Percentiles rank a stretch among this genome's conserved stretches.
phyloP scores from a whole-genome alignment of 257 asterid species.

The Anisodus tanguticus region DNA sequence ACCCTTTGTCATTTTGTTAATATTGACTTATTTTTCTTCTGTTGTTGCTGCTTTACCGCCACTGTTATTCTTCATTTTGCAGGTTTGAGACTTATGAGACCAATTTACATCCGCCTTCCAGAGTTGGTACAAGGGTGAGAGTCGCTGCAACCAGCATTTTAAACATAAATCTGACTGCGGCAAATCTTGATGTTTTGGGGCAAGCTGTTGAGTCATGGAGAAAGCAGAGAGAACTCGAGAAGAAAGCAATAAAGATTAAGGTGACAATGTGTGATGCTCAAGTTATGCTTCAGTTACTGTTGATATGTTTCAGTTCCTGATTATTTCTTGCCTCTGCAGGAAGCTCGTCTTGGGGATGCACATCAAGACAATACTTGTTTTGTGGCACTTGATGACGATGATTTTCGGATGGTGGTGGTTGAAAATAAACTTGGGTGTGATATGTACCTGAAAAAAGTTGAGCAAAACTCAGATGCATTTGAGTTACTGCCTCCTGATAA shows the following conservation, averaged over 20 bases:
- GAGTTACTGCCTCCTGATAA: conserved; percentile 59
- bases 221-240: conserved; percentile 88
- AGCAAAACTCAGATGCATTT: conserved; percentile 54
- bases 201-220: conserved; percentile 86
- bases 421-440: conserved; percentile 98
- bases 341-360: conserved; percentile 59
- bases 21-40: conserved; percentile 29
- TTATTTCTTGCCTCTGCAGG: conserved; percentile 53
- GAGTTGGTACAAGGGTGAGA: conserved; percentile 79
- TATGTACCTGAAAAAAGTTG: conserved; percentile 66
- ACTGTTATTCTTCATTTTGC: conserved; percentile 40
- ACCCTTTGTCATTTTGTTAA: conserved; percentile 27
- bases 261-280: conserved; percentile 22
- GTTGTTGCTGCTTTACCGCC: conserved; percentile 34
- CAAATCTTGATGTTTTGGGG: conserved; percentile 77
- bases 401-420: conserved; percentile 74
- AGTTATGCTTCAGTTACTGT: conserved; percentile 47
- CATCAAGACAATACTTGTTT: conserved; percentile 54
- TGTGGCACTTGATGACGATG: conserved; percentile 89
- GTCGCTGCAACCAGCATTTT: conserved; percentile 84
- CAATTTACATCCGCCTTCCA: conserved; percentile 57
- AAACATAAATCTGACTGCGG: conserved; percentile 84
- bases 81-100: conserved; percentile 94
- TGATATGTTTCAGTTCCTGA: conserved; percentile 39
- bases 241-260: conserved; percentile 58